A percentile compares a stretch with the other conserved stretches of the same genome.
Conservation (phyloP, 768 basidiomycete species). For the Leccinum fibrillosum region DNA sequence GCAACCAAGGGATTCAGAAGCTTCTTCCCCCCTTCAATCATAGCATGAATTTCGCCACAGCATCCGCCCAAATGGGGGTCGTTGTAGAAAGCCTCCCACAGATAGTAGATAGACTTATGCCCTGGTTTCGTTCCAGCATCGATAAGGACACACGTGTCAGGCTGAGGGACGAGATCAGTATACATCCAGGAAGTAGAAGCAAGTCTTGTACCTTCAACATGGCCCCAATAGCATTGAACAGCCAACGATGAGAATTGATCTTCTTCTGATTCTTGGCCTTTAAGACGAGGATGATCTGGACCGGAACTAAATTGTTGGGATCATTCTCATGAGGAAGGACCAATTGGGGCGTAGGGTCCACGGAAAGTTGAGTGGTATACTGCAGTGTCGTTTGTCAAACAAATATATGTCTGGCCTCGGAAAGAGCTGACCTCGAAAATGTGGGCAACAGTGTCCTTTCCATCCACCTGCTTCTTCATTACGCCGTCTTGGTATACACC, state of each 20-base stretch:
- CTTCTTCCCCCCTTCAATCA: conserved; percentile 92
- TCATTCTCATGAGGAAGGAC: conserved; percentile 89
- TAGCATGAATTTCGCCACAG: conserved; percentile 95
- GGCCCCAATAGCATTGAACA: conserved; percentile 90
- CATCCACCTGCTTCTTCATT: conserved; percentile 90
- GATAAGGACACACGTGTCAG: conserved; percentile 88
- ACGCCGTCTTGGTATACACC: conserved; percentile 94
- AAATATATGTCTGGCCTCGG: neutral
- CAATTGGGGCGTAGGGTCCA: conserved; percentile 86
- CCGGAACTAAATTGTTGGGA: conserved; percentile 88
- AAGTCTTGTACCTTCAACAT: conserved; percentile 57
- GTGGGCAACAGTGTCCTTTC: conserved; percentile 87
- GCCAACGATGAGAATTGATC: conserved; percentile 94
- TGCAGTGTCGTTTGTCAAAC: conserved; percentile 30
- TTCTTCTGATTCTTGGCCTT: conserved; percentile 97
- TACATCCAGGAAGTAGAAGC: conserved; percentile 12
- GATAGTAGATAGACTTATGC: conserved; percentile 92
- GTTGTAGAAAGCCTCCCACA: conserved; percentile 92
- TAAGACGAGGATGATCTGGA: conserved; percentile 86
- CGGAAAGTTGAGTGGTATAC: conserved; percentile 96
- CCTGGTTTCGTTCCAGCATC: conserved; percentile 98
- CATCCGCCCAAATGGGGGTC: conserved; percentile 77
- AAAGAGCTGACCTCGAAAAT: conserved; percentile 77
- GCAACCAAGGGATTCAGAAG: conserved; percentile 90
- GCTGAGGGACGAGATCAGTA: conserved; percentile 42